phyloP scores from a whole-genome alignment of 352 stramenopile species.

The Pythium volutum region DNA sequence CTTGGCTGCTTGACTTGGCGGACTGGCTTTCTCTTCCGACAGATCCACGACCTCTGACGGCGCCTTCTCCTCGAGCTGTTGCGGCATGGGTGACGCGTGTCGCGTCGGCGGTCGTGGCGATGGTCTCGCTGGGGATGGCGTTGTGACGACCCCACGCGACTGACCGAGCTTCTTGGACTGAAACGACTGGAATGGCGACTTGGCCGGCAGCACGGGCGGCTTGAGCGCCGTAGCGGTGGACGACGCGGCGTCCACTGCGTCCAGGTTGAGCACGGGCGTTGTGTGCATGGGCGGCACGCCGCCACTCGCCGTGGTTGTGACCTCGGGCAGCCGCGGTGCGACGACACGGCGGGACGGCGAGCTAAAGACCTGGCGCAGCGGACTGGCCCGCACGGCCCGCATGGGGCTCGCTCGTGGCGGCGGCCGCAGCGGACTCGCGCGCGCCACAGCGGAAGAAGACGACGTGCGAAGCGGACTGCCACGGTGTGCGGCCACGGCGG shows the following conservation, averaged over 20 bases:
- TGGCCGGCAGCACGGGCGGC: slow-evolving; percentile 32
- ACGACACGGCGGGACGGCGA: slow-evolving; percentile 21
- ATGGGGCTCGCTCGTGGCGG: slow-evolving; percentile 17
- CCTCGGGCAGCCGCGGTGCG: slow-evolving; percentile 16
- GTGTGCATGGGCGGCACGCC: slow-evolving; percentile 33
- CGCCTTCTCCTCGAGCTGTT: not conserved
- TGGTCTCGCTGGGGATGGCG: slow-evolving; percentile 14
- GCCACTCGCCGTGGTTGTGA: not conserved
- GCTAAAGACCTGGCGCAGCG: slow-evolving; percentile 22
- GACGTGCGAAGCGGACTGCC: slow-evolving; percentile 18
- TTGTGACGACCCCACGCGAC: slow-evolving; percentile 16
- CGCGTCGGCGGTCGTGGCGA: slow-evolving; percentile 6
- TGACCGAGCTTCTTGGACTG: slow-evolving; percentile 69
- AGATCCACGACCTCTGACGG: slow-evolving; percentile 14
- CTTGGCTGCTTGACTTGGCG: not conserved
- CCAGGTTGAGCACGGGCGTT: slow-evolving; percentile 27
- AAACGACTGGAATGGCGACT: slow-evolving; percentile 80
- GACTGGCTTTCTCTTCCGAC: slow-evolving; percentile 18
- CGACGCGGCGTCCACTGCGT: slow-evolving; percentile 3
- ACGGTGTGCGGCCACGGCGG: slow-evolving; percentile 3
- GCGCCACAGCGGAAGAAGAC: not conserved
- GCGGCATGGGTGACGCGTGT: slow-evolving; percentile 9
- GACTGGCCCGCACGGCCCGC: slow-evolving; percentile 16
- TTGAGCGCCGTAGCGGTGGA: slow-evolving; percentile 16
- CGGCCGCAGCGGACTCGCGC: slow-evolving; percentile 20